Base-by-base conservation (phyloP, 2,329 filamentous ascomycete species). In the Sodiomyces alkalinus region DNA sequence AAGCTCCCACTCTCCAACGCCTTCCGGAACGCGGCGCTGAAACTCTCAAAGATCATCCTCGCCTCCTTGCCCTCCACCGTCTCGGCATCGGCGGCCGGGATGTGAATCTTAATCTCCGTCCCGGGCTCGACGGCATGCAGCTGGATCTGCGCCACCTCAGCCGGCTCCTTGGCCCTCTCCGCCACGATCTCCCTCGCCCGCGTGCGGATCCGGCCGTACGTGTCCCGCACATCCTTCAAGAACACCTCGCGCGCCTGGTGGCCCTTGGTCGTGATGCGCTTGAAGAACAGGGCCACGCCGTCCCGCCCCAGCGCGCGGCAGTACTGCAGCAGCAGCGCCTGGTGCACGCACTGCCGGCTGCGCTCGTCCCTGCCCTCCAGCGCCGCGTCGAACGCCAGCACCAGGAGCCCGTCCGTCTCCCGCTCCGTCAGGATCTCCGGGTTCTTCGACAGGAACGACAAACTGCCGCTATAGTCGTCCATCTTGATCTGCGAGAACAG, bases 111-210 rank as follows among this genome's bases (percentile, higher is more conserved):
- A 50, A 98, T 94, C 35, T 80, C 77, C 3, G 87, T 94, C 26
- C 79, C 80, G 0, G 87, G 87, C 51, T 94, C 85, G 8, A 98
- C 86, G 10, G 90, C 87, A 49, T 98, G 90, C 26, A 98, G 67
- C 55, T 98, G 92, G 41, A 98, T 98, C 53, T 94, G 87, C 58
- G 98, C 90, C 7, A 92, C 79, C 33, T 58, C 54, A 22, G 51
- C 58, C 3, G 48, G 57, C 30, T 67, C 62, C 37, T 57, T 59
- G 11, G 60, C 62, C 34, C 62, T 51, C 52, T 72, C 57, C 12
- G 56, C 53, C 30, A 64, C 52, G 38, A 93, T 77, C 51, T 92
- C 81, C 6, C 67, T 64, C 1, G 80, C 74, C 26, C 90, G 74
- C 16, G 64, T 74, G 44, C 74, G 74, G 52, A 98, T 96, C 30